Conservation (phyloP, 2,329 filamentous ascomycete genomes). For the Scedosporium aurantiacum region DNA sequence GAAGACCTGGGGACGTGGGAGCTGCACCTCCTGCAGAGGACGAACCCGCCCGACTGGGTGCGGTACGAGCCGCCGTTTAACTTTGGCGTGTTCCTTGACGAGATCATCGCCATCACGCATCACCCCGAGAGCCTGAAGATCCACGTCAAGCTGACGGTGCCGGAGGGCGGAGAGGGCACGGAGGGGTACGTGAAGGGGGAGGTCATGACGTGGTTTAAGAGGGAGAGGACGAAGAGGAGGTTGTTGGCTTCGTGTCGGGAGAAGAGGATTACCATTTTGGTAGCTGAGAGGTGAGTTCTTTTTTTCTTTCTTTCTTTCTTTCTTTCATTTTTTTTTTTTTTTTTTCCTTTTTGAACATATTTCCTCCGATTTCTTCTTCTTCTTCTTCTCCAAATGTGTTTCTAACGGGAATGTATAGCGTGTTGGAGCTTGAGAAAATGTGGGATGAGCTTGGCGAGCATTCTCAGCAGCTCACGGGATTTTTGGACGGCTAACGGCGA, state of each 20-base stretch:
- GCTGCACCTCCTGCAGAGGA: constrained; percentile 41
- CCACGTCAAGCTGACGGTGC: constrained; percentile 23
- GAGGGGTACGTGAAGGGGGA: constrained; percentile 28
- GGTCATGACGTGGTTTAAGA: constrained; percentile 40
- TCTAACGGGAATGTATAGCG: too few relatives aligned
- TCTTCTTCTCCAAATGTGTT: too few relatives aligned
- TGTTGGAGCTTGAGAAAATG: neutral
- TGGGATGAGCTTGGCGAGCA: neutral
- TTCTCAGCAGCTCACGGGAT: neutral
- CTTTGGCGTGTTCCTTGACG: constrained; percentile 35
- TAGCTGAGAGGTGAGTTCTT: constrained; percentile 28
- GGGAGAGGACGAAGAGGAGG: constrained; percentile 39
- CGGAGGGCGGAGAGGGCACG: constrained; percentile 14
- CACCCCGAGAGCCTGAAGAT: constrained; percentile 30
- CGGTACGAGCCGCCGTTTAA: constrained; percentile 38
- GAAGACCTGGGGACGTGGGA: constrained; percentile 30
- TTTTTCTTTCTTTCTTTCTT: neutral
- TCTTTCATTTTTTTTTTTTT: neutral
- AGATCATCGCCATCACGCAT: constrained; percentile 35
- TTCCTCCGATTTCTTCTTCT: too few relatives aligned
- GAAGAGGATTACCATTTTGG: constrained; percentile 29
- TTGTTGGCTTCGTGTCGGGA: constrained; percentile 37
- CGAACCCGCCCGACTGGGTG: constrained; percentile 33
- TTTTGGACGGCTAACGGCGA: neutral
- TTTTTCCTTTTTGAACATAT: neutral